phyloP scores from a whole-genome alignment of 2,329 filamentous ascomycete species.

The Apiospora pterosperma region DNA sequence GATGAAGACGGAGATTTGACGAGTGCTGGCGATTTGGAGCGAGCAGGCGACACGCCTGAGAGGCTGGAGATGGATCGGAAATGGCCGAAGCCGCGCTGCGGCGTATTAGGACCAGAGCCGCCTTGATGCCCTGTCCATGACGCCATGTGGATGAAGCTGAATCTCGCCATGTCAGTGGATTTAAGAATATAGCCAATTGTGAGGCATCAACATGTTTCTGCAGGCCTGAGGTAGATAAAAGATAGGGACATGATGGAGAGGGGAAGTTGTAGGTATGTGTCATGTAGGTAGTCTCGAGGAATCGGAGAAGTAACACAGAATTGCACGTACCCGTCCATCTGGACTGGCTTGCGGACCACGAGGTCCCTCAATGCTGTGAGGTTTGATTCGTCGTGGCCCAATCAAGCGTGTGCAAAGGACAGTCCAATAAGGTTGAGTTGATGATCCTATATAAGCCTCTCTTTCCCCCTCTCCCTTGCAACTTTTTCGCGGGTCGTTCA shows the following conservation, averaged over 20 bases:
- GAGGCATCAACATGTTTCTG: background rate
- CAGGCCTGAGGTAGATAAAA: background rate
- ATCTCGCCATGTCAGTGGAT: conserved; percentile 16
- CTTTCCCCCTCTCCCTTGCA: background rate
- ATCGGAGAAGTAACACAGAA: background rate
- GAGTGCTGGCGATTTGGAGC: conserved; percentile 32
- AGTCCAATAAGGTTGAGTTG: background rate
- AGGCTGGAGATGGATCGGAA: conserved; percentile 52
- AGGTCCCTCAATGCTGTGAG: background rate
- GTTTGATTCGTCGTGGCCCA: background rate
- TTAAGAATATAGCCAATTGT: background rate
- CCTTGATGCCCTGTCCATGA: conserved; percentile 47
- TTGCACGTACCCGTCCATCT: conserved; percentile 5
- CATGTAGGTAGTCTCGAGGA: background rate
- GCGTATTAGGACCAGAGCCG: conserved; percentile 15
- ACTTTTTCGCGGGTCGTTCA: background rate
- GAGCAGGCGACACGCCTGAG: conserved; percentile 34
- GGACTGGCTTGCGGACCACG: conserved; percentile 2
- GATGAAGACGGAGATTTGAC: conserved; percentile 26
- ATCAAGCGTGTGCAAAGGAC: background rate
- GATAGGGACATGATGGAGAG: background rate
- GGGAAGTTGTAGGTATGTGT: background rate
- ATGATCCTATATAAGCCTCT: background rate
- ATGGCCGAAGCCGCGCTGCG: conserved; percentile 42
- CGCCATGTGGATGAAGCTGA: conserved; percentile 51